phyloP scores from a whole-genome alignment of 768 basidiomycete species.

The Lentinula sp. region DNA sequence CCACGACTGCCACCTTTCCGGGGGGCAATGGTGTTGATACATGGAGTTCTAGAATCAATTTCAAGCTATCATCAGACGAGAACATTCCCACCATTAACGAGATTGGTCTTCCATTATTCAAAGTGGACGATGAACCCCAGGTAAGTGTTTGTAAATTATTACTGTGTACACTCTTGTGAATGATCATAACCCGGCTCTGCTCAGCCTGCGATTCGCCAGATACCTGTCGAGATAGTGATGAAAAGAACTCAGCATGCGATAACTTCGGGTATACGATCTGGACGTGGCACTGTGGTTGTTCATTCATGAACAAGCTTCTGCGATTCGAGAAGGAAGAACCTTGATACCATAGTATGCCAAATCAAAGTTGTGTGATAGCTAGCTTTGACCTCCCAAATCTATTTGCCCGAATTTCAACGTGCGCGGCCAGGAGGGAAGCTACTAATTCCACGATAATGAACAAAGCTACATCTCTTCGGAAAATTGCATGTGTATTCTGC shows the following conservation, averaged over 20 bases:
- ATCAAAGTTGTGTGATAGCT: not conserved
- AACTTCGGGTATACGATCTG: not conserved
- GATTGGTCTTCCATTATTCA: constrained; percentile 4
- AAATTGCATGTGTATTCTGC: not conserved
- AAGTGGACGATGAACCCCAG: not conserved
- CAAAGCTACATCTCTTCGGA: not conserved
- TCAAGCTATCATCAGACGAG: not conserved
- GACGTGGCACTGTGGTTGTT: not conserved
- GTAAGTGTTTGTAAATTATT: not conserved
- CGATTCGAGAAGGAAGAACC: not conserved
- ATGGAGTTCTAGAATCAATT: not conserved
- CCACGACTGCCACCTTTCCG: not conserved
- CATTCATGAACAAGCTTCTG: not conserved
- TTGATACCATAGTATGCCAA: too few species aligned
- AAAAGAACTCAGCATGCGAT: not conserved
- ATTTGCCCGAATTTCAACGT: not conserved
- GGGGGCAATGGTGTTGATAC: not conserved
- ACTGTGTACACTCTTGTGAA: not conserved
- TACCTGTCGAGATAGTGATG: not conserved
- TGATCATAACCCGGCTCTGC: not conserved
- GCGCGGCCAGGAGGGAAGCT: too few species aligned
- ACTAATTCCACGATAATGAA: too few species aligned
- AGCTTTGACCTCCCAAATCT: not conserved
- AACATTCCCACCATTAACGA: constrained; percentile 2
- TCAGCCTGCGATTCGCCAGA: not conserved